Conservation (phyloP, 1,284 basidiomycete species). For the Melampsora larici-populina region DNA sequence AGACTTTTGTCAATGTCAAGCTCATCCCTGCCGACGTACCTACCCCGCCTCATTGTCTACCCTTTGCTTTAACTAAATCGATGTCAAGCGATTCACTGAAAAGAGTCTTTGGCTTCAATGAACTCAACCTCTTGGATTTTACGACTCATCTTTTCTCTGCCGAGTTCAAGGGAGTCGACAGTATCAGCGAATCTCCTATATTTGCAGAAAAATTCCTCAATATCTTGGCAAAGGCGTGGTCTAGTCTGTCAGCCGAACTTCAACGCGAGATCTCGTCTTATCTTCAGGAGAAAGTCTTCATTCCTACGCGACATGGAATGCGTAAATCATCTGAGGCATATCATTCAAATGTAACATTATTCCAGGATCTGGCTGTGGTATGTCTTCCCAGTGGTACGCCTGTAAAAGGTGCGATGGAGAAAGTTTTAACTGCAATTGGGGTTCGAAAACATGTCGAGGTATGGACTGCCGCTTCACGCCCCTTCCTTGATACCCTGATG, state of each 20-base stretch:
- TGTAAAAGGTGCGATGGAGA: conserved; percentile 74
- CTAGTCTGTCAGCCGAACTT: conserved; percentile 62
- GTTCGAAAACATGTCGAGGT: conserved; percentile 80
- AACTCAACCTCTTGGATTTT: conserved; percentile 76
- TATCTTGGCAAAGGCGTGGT: conserved; percentile 73
- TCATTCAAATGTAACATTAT: conserved; percentile 80
- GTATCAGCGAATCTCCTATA: conserved; percentile 59
- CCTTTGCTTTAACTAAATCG: conserved; percentile 63
- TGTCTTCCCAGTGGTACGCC: conserved; percentile 65
- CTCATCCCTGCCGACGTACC: conserved; percentile 78
- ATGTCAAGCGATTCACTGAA: conserved; percentile 57
- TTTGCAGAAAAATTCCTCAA: conserved; percentile 81
- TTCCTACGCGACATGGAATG: conserved; percentile 80
- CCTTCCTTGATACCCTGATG: not conserved
- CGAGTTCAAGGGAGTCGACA: conserved; percentile 56
- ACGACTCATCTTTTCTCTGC: conserved; percentile 64
- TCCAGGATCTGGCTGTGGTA: conserved; percentile 80
- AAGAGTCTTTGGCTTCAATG: conserved; percentile 65
- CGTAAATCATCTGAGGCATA: conserved; percentile 70
- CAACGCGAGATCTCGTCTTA: conserved; percentile 63
- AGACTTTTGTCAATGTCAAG: conserved; percentile 71
- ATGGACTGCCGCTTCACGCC: not conserved
- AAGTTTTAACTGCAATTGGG: conserved; percentile 71
- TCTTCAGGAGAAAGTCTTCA: conserved; percentile 67
- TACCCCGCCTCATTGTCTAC: conserved; percentile 72